Conservation (phyloP, 176 grass and related monocot genomes). For the bread wheat (Triticum aestivum) region DNA sequence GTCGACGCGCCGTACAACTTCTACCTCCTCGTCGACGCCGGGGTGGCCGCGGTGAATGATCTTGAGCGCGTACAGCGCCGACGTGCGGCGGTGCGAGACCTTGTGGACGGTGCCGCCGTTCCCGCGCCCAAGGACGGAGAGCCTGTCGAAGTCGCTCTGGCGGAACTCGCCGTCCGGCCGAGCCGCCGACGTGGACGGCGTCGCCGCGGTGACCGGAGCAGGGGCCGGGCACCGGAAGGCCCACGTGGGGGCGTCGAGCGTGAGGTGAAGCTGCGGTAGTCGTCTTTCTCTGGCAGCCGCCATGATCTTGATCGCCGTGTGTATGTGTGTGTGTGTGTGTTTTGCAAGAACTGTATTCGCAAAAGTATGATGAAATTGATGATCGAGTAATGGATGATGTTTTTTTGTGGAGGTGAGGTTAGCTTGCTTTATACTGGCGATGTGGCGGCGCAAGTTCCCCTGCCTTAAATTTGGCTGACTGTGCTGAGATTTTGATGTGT, state of each 20-base stretch:
- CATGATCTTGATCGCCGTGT: conserved; percentile 10
- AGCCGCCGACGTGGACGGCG: not conserved
- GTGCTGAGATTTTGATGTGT: not conserved
- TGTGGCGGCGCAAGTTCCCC: not conserved
- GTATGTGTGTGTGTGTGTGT: not conserved
- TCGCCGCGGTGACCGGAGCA: not conserved
- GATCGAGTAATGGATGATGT: not conserved
- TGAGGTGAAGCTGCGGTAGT: conserved; percentile 1
- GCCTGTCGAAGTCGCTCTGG: not conserved
- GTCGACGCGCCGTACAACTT: not conserved
- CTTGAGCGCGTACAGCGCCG: conserved; percentile 52
- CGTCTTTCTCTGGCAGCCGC: not conserved
- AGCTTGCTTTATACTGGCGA: not conserved
- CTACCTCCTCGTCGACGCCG: not conserved
- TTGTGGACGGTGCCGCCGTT: conserved; percentile 52
- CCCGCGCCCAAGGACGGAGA: conserved; percentile 40
- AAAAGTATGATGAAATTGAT: not conserved
- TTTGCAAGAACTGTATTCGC: not conserved
- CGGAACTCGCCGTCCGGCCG: conserved; percentile 26
- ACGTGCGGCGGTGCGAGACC: conserved; percentile 50
- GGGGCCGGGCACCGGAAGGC: not conserved
- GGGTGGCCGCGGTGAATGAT: conserved; percentile 2
- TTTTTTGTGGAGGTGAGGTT: not conserved
- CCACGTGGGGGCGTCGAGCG: not conserved
- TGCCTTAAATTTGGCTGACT: not conserved